These are phyloP conservation scores for Tulasnella calospora DNA, from an alignment of 768 basidiomycete genomes.

Conservation along the genomic window DNA sequence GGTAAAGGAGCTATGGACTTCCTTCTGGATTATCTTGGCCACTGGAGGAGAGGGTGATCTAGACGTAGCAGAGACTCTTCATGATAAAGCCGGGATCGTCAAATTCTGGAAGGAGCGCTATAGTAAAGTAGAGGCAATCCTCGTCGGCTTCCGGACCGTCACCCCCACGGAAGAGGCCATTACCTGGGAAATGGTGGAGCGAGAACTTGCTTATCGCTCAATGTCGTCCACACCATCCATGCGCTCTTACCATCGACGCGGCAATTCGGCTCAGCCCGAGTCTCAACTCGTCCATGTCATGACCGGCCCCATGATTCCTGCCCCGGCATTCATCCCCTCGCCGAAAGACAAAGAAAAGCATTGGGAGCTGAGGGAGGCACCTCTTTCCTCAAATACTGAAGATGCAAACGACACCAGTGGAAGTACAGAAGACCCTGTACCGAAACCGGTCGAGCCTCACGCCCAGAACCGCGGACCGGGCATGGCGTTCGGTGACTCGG, in stretches of 20 bases:
- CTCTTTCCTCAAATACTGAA: too few species aligned
- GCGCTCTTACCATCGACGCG: not conserved
- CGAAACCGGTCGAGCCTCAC: too few species aligned
- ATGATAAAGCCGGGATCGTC: conserved; percentile 59
- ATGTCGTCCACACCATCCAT: conserved; percentile 3
- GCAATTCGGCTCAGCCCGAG: not conserved
- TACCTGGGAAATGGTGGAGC: not conserved
- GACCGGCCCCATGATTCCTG: not conserved
- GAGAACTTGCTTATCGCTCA: conserved; percentile 13
- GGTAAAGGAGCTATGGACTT: conserved; percentile 62
- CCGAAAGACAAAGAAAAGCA: too few species aligned
- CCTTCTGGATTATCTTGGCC: conserved; percentile 75
- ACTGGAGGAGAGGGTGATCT: conserved; percentile 53
- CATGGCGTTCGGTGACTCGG: too few species aligned
- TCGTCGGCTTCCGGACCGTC: conserved; percentile 39
- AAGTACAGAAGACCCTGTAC: too few species aligned
- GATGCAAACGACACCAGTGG: not conserved
- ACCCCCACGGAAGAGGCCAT: not conserved
- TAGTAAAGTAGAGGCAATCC: conserved; percentile 55
- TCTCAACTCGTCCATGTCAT: conserved; percentile 1
- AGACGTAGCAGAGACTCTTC: conserved; percentile 20
- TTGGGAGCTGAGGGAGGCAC: not conserved
- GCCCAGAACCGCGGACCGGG: too few species aligned
- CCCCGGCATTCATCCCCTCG: not conserved
- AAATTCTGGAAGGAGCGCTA: conserved; percentile 67